A percentile compares a stretch with the other conserved stretches of the same genome.
phyloP scores from a whole-genome alignment of 257 asterid genomes.

The Schizonepeta tenuifolia region DNA sequence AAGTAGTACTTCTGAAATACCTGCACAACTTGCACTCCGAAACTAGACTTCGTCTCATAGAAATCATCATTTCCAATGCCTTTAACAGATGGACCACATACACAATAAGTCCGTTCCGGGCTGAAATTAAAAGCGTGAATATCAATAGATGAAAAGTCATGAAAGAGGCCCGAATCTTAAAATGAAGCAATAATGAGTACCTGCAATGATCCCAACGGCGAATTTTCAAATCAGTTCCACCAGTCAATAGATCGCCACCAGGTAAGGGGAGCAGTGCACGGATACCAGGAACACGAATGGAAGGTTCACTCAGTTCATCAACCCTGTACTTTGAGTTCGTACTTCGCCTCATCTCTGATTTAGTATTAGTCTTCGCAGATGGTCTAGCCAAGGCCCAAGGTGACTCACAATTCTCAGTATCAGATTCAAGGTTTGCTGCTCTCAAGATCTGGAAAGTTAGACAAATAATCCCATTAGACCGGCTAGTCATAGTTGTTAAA shows the following conservation, averaged over 20 bases:
- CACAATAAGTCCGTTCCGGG: conserved; percentile 89
- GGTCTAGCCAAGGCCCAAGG: conserved; percentile 82
- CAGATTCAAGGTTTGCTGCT: conserved; percentile 71
- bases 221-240: conserved; percentile 94
- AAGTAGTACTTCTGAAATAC: conserved; percentile 43
- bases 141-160: conserved; percentile 29
- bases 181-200: conserved; percentile 43
- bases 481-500: conserved; percentile 18
- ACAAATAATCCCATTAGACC: conserved; percentile 21
- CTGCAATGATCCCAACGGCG: conserved; percentile 99
- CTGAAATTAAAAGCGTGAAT: conserved; percentile 48
- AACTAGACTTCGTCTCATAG: conserved; percentile 89
- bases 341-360: conserved; percentile 66
- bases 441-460: conserved; percentile 64
- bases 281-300: conserved; percentile 83
- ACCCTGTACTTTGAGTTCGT: conserved; percentile 73
- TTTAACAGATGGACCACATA: conserved; percentile 91
- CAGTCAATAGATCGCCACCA: conserved; percentile 95
- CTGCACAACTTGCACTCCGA: conserved; percentile 98
- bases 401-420: conserved; percentile 64
- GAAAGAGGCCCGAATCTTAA: conserved; percentile 13
- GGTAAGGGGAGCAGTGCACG: conserved; percentile 99
- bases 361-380: conserved; percentile 63
- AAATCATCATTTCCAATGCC: conserved; percentile 84
- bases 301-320: conserved; percentile 83